Conservation (phyloP, 1,139 yeast genomes). For the Yamadazyma kanchanaburiensis region DNA sequence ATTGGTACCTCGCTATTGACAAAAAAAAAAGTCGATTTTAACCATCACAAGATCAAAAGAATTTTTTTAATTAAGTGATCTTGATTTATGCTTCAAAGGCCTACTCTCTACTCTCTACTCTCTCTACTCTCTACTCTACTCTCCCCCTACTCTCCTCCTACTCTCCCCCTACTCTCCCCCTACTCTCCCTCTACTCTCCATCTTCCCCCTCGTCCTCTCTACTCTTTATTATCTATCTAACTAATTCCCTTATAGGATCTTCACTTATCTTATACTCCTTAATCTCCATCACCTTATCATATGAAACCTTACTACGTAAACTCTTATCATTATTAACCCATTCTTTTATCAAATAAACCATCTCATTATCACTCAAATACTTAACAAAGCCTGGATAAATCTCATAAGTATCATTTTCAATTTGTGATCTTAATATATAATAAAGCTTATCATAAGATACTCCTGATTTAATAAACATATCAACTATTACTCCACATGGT, state of each 20-base stretch:
- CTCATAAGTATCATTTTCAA: slow-evolving; percentile 60
- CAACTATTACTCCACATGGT: slow-evolving; percentile 45
- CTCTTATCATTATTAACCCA: slow-evolving; percentile 68
- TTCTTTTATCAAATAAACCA: slow-evolving; percentile 56
- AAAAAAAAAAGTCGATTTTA: too few relatives aligned
- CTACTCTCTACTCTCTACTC: too few relatives aligned
- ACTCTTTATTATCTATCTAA: slow-evolving; percentile 3
- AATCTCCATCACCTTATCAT: slow-evolving; percentile 33
- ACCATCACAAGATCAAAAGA: too few relatives aligned
- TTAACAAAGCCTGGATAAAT: slow-evolving; percentile 43
- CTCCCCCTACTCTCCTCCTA: too few relatives aligned
- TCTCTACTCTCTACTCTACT: too few relatives aligned
- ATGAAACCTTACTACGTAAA: slow-evolving; percentile 51
- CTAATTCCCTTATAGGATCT: slow-evolving; percentile 44
- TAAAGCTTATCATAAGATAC: slow-evolving; percentile 69
- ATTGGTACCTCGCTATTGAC: too few relatives aligned
- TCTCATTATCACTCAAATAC: slow-evolving; percentile 43
- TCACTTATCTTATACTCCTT: slow-evolving; percentile 36
- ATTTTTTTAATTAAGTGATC: too few relatives aligned
- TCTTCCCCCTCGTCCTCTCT: too few relatives aligned
- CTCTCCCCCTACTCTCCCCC: too few relatives aligned
- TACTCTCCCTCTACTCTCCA: too few relatives aligned
- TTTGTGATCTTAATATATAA: slow-evolving; percentile 60
- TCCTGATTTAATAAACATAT: slow-evolving; percentile 75
- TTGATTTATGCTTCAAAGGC: too few relatives aligned